Evolutionary conservation across 2,329 filamentous ascomycete genomes (phyloP).

Genomic region (Periconia macrospinosa): DNA sequence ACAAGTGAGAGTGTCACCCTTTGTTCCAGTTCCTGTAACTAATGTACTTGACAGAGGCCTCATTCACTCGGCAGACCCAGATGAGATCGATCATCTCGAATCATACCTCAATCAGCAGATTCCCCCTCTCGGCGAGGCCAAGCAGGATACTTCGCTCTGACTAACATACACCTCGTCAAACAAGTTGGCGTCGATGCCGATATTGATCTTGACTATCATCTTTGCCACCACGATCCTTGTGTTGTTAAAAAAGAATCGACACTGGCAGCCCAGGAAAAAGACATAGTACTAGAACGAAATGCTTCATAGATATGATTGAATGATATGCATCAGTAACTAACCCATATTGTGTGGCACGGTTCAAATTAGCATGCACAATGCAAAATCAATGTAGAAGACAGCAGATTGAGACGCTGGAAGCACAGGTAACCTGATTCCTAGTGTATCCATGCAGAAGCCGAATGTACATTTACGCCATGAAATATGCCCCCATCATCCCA

Average conservation of each 20-base stretch:
- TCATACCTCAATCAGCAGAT: conserved; percentile 59
- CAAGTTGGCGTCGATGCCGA: conserved; percentile 15
- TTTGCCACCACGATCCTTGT: conserved; percentile 28
- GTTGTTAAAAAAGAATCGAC: conserved; percentile 23
- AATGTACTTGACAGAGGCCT: conserved; percentile 57
- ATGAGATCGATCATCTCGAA: conserved; percentile 84
- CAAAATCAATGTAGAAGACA: background rate
- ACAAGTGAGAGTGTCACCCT: conserved; percentile 58
- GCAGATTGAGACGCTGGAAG: conserved; percentile 11
- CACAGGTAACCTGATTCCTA: conserved; percentile 32
- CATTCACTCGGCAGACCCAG: conserved; percentile 72
- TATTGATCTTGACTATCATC: conserved; percentile 26
- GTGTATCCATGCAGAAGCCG: conserved; percentile 38
- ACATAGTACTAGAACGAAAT: background rate
- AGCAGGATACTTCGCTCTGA: conserved; percentile 37
- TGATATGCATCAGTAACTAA: background rate
- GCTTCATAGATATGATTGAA: background rate
- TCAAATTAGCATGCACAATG: background rate
- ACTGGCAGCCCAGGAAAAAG: background rate
- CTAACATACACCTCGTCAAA: conserved; percentile 17
- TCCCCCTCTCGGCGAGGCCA: conserved; percentile 48
- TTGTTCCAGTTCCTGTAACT: conserved; percentile 1
- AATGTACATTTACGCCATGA: conserved; percentile 45
- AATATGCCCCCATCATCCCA: conserved; percentile 45
- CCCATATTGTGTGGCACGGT: background rate